Conservation (phyloP, 1,284 basidiomycete species). For the Ceratobasidium sp. region DNA sequence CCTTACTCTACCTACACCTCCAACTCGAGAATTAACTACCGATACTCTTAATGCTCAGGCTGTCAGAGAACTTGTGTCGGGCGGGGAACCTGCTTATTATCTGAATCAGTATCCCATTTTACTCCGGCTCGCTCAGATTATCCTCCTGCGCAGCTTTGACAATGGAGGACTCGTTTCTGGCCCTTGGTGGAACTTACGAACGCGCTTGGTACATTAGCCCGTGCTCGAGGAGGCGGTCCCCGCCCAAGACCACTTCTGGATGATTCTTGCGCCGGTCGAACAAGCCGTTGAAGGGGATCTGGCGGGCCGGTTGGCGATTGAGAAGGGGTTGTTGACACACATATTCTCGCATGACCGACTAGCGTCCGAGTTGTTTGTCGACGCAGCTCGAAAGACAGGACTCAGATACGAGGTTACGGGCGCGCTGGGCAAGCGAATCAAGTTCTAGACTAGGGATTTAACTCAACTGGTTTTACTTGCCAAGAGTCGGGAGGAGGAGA, state of each 20-base stretch:
- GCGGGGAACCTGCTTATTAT: constrained; percentile 97
- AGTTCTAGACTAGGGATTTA: constrained; percentile 89
- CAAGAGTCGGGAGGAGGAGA: constrained; percentile 76
- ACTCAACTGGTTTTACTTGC: constrained; percentile 96
- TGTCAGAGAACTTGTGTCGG: constrained; percentile 82
- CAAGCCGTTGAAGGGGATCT: constrained; percentile 71
- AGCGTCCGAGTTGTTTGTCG: constrained; percentile 85
- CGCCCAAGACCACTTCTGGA: constrained; percentile 66
- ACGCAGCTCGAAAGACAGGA: constrained; percentile 82
- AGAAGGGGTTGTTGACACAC: constrained; percentile 87
- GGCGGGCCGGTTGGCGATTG: constrained; percentile 78
- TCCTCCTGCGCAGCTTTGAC: constrained; percentile 71
- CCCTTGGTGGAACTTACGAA: constrained; percentile 87
- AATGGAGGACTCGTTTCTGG: constrained; percentile 62
- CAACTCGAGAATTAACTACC: constrained; percentile 50
- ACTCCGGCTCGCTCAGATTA: constrained; percentile 81
- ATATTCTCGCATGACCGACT: constrained; percentile 78
- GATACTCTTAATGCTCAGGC: constrained; percentile 74
- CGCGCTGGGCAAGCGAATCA: constrained; percentile 93
- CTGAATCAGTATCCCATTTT: constrained; percentile 80
- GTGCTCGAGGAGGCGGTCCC: constrained; percentile 89
- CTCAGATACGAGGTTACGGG: constrained; percentile 94
- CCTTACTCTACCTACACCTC: constrained; percentile 59
- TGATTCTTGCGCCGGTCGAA: constrained; percentile 67
- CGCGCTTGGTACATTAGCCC: constrained; percentile 81